These are phyloP conservation scores for Zostera marina DNA, from an alignment of 116 monocot genomes.

Conservation along the genomic window DNA sequence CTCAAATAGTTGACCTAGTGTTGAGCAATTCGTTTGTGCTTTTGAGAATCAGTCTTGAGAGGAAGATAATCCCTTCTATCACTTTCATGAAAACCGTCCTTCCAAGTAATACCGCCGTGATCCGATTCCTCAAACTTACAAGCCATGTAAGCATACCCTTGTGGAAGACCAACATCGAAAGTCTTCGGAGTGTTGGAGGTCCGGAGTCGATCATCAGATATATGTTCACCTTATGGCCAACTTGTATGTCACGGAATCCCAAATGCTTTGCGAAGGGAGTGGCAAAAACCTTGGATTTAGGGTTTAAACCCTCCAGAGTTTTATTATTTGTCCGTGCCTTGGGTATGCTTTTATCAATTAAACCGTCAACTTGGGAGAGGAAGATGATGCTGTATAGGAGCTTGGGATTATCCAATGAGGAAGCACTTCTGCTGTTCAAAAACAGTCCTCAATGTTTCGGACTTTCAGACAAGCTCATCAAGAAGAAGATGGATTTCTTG, in stretches of 20 bases:
- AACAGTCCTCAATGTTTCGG: conserved; percentile 20
- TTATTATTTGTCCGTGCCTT: conserved; percentile 27
- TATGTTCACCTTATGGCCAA: background rate
- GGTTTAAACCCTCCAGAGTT: conserved; percentile 9
- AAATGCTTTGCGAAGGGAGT: too few species aligned
- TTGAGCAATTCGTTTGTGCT: background rate
- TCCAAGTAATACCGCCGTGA: background rate
- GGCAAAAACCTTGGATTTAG: conserved; percentile 3
- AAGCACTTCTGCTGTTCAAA: conserved; percentile 13
- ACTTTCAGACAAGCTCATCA: conserved; percentile 15
- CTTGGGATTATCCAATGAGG: conserved; percentile 15
- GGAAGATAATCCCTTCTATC: background rate
- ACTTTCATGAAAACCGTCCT: background rate
- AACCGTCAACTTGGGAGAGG: conserved; percentile 14
- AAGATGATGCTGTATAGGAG: conserved; percentile 22
- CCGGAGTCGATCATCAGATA: background rate
- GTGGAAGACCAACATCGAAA: background rate
- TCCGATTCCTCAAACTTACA: background rate
- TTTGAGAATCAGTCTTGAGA: background rate
- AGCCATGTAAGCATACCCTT: background rate
- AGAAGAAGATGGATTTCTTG: conserved; percentile 13
- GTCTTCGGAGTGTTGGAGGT: background rate
- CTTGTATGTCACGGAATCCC: background rate
- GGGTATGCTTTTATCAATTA: conserved; percentile 5
- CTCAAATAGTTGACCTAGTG: background rate